Conservation (phyloP, 148 eudicot genomes). For the Chenopodium formosanum region DNA sequence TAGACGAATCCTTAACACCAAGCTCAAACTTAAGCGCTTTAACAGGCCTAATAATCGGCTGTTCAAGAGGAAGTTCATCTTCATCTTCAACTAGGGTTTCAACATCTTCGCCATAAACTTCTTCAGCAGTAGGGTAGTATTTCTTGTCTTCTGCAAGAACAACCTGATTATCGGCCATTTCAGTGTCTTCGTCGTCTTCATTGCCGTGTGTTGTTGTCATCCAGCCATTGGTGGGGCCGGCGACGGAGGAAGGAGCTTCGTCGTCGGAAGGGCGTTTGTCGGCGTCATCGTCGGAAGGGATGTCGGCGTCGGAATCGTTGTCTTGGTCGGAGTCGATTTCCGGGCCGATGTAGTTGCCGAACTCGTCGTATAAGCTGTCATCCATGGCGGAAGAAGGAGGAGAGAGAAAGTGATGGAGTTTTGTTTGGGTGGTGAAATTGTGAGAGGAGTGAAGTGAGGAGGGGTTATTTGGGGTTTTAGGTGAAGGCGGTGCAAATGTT, state of each 20-base stretch:
- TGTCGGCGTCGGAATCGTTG: conserved; percentile 60
- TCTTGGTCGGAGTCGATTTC: conserved; percentile 92
- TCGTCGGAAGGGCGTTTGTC: conserved; percentile 14
- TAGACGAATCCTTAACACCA: conserved; percentile 88
- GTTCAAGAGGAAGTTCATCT: conserved; percentile 87
- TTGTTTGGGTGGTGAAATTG: background rate
- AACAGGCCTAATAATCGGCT: conserved; percentile 83
- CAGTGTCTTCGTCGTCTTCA: conserved; percentile 54
- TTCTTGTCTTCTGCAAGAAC: conserved; percentile 94
- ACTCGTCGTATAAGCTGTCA: conserved; percentile 90
- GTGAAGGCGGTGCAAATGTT: conserved; percentile 1
- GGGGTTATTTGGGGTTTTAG: conserved; percentile 12
- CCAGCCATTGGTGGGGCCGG: conserved; percentile 70
- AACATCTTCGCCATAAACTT: conserved; percentile 95
- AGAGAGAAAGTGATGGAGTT: background rate
- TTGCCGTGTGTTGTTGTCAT: conserved; percentile 40
- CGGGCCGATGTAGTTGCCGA: conserved; percentile 98
- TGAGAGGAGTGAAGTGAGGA: background rate
- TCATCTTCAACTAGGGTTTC: conserved; percentile 98
- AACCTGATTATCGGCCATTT: conserved; percentile 63
- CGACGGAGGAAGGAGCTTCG: conserved; percentile 8
- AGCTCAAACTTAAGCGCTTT: conserved; percentile 80
- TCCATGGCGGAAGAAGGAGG: conserved; percentile 53
- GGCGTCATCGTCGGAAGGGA: conserved; percentile 40
- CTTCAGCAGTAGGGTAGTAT: conserved; percentile 95